Evolutionary conservation across 116 monocot species (phyloP), one percentile per base, ranked within the genome.

Genomic region (Trichopus zeylanicus): DNA sequence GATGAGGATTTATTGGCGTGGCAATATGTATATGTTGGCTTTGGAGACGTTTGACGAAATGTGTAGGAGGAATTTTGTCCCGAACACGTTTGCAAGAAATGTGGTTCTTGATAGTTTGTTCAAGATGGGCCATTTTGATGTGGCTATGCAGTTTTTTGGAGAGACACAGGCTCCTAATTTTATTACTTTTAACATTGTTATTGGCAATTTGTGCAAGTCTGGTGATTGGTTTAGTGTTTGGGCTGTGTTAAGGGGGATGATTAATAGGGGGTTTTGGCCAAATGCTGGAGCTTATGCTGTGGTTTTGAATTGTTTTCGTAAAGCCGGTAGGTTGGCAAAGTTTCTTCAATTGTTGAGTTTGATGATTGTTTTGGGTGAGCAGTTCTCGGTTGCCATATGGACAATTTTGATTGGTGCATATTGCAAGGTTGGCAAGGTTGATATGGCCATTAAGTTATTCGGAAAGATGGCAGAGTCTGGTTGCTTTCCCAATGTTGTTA

Each of bases 41-140:
- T 51, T 77, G 27, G 60, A 83, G 56, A 48, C 64, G 59, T 83
- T 83, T n/a, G 83, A 80, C 31, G 74, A 83, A 76, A 83, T 88
- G 80, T 0, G 29, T 24, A 66, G 25, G 16, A 21, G 68, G 27
- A 52, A 47, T 31, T 77, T 76, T 46, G 61, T 34, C 0, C 88
- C 80, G 16, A 83, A 75, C 29, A 61, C 77, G 27, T 78, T 69
- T 38, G 73, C 77, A 0, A 52, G 74, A 48, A 88, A 88, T 52
- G 33, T 83, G 6, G 64, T 77, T 53, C 53, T 88, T 4, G 88
- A 88, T 57, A 56, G 77, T 38, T 33, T 77, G 54, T 77, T 88
- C 60, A 83, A 64, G 53, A 51, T 48, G 6, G 65, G 65, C 19
- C 24, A 46, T 19, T 31, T 63, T 29, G 63, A 63, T 30, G 46